Evolutionary conservation across 2,329 filamentous ascomycete genomes (phyloP).

Genomic region (Botrytis tulipae): DNA sequence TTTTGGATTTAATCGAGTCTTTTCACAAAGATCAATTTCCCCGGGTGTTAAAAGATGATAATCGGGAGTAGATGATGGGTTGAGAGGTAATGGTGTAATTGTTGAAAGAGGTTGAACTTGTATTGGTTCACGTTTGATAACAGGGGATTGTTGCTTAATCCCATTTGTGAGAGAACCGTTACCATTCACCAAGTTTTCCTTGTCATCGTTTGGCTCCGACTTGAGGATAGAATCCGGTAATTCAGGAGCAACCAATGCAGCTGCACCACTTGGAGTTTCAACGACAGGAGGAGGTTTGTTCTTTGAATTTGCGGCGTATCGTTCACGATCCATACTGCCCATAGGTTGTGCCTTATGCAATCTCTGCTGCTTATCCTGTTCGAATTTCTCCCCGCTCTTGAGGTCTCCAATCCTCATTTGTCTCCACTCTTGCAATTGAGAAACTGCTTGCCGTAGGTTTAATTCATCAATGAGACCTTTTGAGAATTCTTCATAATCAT

Average conservation of each 20-base stretch:
- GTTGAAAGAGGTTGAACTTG: constrained; percentile 49
- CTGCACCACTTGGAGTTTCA: constrained; percentile 73
- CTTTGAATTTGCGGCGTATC: constrained; percentile 69
- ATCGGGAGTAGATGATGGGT: constrained; percentile 66
- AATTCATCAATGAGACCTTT: constrained; percentile 86
- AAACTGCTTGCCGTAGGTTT: constrained; percentile 84
- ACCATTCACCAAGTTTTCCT: constrained; percentile 40
- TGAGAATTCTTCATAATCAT: constrained; percentile 84
- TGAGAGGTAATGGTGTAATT: constrained; percentile 44
- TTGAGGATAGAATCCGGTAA: constrained; percentile 49
- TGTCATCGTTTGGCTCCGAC: constrained; percentile 44
- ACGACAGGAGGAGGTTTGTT: constrained; percentile 59
- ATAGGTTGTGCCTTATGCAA: constrained; percentile 69
- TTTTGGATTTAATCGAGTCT: constrained; percentile 84
- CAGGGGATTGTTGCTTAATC: constrained; percentile 41
- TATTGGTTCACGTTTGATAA: constrained; percentile 49
- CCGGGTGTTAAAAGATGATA: constrained; percentile 81
- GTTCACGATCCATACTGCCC: constrained; percentile 79
- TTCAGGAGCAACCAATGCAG: constrained; percentile 75
- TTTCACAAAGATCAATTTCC: constrained; percentile 82
- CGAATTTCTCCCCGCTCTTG: constrained; percentile 85
- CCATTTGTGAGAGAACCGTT: constrained; percentile 50
- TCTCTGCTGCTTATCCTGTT: constrained; percentile 78
- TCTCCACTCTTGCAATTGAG: constrained; percentile 92
- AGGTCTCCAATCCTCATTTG: constrained; percentile 80